Percentiles rank a stretch among this genome's conserved stretches.
Conservation (phyloP, 371 early-diverging fungal species). For the Saksenaea vasiformis region DNA sequence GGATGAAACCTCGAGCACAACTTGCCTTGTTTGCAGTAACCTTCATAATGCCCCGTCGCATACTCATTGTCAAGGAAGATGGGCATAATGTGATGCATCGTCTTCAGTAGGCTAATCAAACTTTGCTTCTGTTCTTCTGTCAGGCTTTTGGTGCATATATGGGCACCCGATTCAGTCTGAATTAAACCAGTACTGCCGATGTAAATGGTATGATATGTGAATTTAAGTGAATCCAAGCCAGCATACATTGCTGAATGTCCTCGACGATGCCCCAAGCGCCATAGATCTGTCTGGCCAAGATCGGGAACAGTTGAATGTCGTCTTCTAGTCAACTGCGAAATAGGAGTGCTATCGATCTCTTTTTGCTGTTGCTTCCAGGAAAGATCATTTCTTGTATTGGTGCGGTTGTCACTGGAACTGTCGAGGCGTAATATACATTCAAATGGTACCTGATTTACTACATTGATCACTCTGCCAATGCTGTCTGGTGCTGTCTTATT, state of each 20-base stretch:
- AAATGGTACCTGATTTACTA: no score
- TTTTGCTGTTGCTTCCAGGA: no score
- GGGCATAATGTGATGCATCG: constrained; percentile 66
- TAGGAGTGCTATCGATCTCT: no score
- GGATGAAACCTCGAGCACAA: background rate
- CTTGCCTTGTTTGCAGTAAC: constrained; percentile 88
- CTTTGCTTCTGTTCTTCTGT: constrained; percentile 38
- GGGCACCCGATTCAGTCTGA: constrained; percentile 26
- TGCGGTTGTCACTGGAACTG: no score
- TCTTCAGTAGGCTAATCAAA: constrained; percentile 40
- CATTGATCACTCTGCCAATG: no score
- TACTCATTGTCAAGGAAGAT: constrained; percentile 75
- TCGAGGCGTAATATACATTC: no score
- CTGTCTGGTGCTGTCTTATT: no score
- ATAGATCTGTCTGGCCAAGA: background rate
- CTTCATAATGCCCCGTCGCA: constrained; percentile 83
- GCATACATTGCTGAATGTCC: constrained; percentile 82
- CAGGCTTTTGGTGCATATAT: constrained; percentile 17
- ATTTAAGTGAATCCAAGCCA: constrained; percentile 60
- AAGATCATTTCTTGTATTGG: no score
- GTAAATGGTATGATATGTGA: constrained; percentile 52
- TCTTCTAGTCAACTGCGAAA: no score
- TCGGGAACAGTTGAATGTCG: no score
- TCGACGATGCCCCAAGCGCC: constrained; percentile 45
- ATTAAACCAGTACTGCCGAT: constrained; percentile 72